phyloP scores from a whole-genome alignment of 108 stramenopile genomes.

The Cyclotella baltica region DNA sequence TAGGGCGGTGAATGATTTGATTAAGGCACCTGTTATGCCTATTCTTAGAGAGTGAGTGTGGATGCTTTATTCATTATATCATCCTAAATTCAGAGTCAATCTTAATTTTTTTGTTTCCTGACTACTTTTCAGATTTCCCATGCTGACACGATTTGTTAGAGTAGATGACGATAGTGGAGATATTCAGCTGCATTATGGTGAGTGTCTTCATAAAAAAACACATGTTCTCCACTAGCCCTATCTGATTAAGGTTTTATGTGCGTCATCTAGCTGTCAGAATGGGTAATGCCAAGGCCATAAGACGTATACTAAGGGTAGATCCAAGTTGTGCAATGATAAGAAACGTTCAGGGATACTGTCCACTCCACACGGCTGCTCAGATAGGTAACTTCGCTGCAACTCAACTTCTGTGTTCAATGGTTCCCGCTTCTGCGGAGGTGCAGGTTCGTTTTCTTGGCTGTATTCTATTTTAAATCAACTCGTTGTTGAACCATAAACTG shows the following conservation, averaged over 20 bases:
- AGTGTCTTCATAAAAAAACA: not conserved
- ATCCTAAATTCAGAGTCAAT: not conserved
- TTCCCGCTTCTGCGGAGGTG: conserved; percentile 20
- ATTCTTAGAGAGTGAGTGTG: conserved; percentile 4
- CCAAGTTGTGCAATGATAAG: conserved; percentile 28
- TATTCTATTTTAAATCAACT: too few relatives aligned
- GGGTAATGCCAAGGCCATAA: conserved; percentile 25
- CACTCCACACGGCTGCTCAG: conserved; percentile 24
- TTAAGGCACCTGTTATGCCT: not conserved
- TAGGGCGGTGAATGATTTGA: conserved; percentile 7
- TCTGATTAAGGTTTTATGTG: not conserved
- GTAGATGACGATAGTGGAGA: conserved; percentile 12
- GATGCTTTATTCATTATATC: too few relatives aligned
- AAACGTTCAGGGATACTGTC: conserved; percentile 19
- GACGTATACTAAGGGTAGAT: conserved; percentile 16
- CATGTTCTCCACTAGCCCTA: too few relatives aligned
- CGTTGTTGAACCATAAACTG: not conserved
- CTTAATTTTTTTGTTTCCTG: not conserved
- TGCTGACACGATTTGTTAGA: conserved; percentile 16
- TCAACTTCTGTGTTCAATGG: conserved; percentile 18
- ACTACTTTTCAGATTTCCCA: conserved; percentile 12
- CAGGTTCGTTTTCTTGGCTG: conserved; percentile 15
- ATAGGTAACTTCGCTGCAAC: conserved; percentile 30
- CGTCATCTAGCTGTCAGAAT: conserved; percentile 13
- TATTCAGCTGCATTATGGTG: conserved; percentile 42